These are phyloP conservation scores for Penicillium sp. DNA, from an alignment of 2,329 filamentous ascomycete genomes.

Conservation along the genomic window DNA sequence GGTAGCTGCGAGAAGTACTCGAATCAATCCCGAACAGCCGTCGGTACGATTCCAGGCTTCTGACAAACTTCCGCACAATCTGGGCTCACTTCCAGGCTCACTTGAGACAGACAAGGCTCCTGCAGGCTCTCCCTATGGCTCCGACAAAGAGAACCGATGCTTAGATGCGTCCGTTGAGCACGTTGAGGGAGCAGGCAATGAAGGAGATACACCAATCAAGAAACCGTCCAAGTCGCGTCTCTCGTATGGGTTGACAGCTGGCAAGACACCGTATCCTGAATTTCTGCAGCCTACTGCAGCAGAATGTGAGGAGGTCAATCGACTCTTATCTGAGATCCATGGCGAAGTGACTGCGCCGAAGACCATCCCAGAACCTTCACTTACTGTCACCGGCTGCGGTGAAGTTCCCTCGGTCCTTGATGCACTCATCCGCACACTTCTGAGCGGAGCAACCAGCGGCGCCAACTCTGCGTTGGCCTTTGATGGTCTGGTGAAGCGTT, in stretches of 20 bases:
- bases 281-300: constrained; percentile 63
- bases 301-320: constrained; percentile 68
- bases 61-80: constrained; percentile 57
- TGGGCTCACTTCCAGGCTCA: constrained; percentile 40
- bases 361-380: constrained; percentile 67
- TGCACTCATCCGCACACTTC: constrained; percentile 60
- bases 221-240: constrained; percentile 28
- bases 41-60: background rate
- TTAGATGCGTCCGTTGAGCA: constrained; percentile 1
- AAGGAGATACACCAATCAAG: constrained; percentile 6
- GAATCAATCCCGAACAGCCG: background rate
- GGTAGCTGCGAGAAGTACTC: background rate
- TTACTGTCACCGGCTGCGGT: constrained; percentile 68
- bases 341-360: constrained; percentile 63
- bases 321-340: constrained; percentile 64
- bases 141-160: constrained; percentile 10
- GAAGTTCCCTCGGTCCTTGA: constrained; percentile 65
- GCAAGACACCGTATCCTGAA: constrained; percentile 64
- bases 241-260: constrained; percentile 54
- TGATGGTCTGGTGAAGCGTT: constrained; percentile 61
- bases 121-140: background rate
- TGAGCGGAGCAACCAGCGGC: constrained; percentile 61
- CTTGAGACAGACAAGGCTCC: background rate
- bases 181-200: background rate
- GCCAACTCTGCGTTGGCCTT: constrained; percentile 66